Conservation (phyloP, 1,284 basidiomycete species). For the Cutaneotrichosporon cutaneum region DNA sequence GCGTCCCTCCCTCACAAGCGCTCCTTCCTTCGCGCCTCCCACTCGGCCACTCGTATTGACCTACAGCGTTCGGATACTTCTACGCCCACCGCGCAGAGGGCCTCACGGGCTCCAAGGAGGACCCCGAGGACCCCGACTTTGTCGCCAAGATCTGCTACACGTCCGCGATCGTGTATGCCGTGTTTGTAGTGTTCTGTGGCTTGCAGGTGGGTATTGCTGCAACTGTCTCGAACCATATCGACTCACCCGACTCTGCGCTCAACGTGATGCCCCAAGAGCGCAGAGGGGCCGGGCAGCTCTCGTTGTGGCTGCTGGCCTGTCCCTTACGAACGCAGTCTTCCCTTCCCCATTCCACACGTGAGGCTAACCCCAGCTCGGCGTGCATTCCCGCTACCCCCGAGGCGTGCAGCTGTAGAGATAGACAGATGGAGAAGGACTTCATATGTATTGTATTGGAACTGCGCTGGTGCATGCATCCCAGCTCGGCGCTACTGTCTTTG, state of each 20-base stretch:
- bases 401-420: slow-evolving; percentile 51
- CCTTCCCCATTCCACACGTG: neutral
- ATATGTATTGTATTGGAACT: slow-evolving; percentile 26
- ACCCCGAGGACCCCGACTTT: slow-evolving; percentile 54
- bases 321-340: neutral
- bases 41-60: neutral
- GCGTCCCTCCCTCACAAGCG: slow-evolving; percentile 24
- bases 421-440: slow-evolving; percentile 12
- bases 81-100: slow-evolving; percentile 52
- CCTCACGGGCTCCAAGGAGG: slow-evolving; percentile 55
- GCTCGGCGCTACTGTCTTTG: neutral
- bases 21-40: neutral
- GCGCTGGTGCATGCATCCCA: neutral
- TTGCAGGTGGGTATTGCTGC: slow-evolving; percentile 54
- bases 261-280: neutral
- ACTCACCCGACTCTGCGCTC: neutral
- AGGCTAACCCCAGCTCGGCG: slow-evolving; percentile 39
- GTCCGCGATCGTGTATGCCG: slow-evolving; percentile 56
- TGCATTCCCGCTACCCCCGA: slow-evolving; percentile 52
- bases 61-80: slow-evolving; percentile 42
- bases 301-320: neutral
- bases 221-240: too few relatives aligned
- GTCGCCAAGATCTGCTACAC: slow-evolving; percentile 57
- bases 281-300: neutral
- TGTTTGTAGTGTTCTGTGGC: slow-evolving; percentile 57